Base-by-base conservation (phyloP, 176 grass and related monocot species). In the Microstegium vimineum region DNA sequence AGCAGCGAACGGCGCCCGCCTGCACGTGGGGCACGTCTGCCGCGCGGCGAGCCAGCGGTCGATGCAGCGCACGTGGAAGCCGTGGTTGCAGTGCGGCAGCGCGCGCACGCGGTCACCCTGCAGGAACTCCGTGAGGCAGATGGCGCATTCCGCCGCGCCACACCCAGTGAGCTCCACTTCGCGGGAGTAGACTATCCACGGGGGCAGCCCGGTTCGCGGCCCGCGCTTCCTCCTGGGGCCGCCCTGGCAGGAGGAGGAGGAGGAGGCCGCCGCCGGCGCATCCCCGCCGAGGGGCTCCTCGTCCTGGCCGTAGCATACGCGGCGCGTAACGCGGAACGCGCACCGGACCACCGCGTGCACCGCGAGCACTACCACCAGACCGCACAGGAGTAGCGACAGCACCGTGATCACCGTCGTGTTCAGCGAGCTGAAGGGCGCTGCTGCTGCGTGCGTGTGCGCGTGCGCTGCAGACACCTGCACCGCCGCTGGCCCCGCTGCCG, bases 1-100 rank as follows among this genome's bases (percentile, higher is more conserved):
- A 14, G 54, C 45, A 30, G 70, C 69, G 73, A 96, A 93, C 38
- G 92, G 89, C 86, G 71, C 66, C 70, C 82, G 89, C 62, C 95
- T 81, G 87, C 95, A 98, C 59, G 90, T 98, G n/a, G 95, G 95
- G 75, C 95, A 98, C 31, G 92, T 93, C 60, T 84, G 88, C 66
- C 60, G 76, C 36, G 81, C 91, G 60, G 82, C 81, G 72, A 98
- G 63, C 95, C 95, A 98, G 37, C 85, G 87, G 76, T 98, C 95
- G 74, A 98, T 93, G 85, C 96, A 99, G 26, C 80, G 80, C 0
- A 85, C 89, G 47, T 99, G 96, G 93, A 99, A 99, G 15, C 90
- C 93, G 76, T 99, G 96, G 76, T 82, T 79, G 87, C 96, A 99
- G 23, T 27, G 33, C 31, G 93, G 96, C 42, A 99, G 78, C 37